phyloP scores from a whole-genome alignment of 1,284 basidiomycete species.

The Cryptococcus sp. region DNA sequence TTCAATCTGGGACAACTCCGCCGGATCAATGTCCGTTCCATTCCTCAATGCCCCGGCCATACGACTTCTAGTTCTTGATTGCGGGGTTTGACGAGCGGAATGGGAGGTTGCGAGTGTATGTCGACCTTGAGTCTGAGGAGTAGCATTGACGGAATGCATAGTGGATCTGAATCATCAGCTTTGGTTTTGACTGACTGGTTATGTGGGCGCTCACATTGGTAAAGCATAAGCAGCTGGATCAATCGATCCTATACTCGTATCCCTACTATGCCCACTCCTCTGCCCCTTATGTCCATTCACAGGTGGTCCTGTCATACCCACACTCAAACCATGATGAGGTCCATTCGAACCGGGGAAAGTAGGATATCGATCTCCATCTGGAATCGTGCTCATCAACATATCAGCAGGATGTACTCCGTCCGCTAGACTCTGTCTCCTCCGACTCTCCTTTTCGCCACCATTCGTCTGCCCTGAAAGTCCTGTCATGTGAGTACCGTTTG shows the following conservation, averaged over 20 bases:
- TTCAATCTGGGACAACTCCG: constrained; percentile 18
- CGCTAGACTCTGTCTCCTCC: constrained; percentile 15
- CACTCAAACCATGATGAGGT: constrained; percentile 2
- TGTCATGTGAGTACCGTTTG: constrained; percentile 2
- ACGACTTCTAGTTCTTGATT: constrained; percentile 12
- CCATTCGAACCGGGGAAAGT: constrained; percentile 19
- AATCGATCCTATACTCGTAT: constrained; percentile 17
- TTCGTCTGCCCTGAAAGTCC: background rate
- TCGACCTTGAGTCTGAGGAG: constrained; percentile 6
- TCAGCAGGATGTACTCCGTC: constrained; percentile 13
- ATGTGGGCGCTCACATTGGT: constrained; percentile 18
- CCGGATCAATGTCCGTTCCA: constrained; percentile 17
- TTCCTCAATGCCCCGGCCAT: constrained; percentile 26
- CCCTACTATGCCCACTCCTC: constrained; percentile 15
- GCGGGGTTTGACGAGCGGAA: constrained; percentile 7
- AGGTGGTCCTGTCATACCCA: too few relatives aligned
- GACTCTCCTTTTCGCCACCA: background rate
- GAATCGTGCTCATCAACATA: constrained; percentile 9
- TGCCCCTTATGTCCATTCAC: background rate
- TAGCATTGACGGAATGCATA: background rate
- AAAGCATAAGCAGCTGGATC: constrained; percentile 24
- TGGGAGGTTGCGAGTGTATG: background rate
- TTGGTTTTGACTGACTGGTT: background rate
- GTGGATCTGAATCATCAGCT: background rate
- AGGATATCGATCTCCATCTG: constrained; percentile 35